Base-by-base conservation (phyloP, 345 rosid genomes). In the Eucalyptus virginea region DNA sequence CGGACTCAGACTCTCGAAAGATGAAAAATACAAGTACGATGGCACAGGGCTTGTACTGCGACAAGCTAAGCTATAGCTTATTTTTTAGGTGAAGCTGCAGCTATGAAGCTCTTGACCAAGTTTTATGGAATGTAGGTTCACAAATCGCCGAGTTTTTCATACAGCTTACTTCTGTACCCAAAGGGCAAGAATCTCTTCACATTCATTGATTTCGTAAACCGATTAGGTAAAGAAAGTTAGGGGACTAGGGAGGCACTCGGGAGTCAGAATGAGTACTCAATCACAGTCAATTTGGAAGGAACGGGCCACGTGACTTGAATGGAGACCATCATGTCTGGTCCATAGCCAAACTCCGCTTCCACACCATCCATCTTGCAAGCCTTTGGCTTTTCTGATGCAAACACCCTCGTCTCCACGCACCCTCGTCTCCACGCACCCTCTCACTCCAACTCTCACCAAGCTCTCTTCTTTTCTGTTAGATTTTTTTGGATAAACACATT, bases 371-470 rank as follows among this genome's bases (percentile, higher is more conserved):
- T 90, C 87, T 83, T 93, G 94, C 99, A 96, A 88, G 52, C 60
- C 87, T 50, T 93, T 4, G 99, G 99, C 72, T 94, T 92, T 86
- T 88, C 93, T 1, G 98, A 96, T 28, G 99, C 95, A 89, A 91
- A 97, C 44, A 86, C 96, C 91, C 92, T 93, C 94, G 96, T 91
- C 89, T 97, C 96, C 32, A 99, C 98, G 2, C 89, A 32, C 24
- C 99, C 99, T 91, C 90, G 96, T 91, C 89, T 97, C 96, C 32
- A 99, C 98, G 2, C 89, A 32, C 24, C 99, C 99, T 91, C 90
- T 94, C 34, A 97, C 93, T 42, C 94, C 95, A 8, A 96, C 89
- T 85, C 86, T 86, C 44, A 92, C 97, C 8, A 65, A 81, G 9
- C 58, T 81, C 2, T 90, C 96, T 11, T 42, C 83, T 77, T 21